Base-by-base conservation (phyloP, 257 asterid genomes). In the Capsicum rhomboideum region DNA sequence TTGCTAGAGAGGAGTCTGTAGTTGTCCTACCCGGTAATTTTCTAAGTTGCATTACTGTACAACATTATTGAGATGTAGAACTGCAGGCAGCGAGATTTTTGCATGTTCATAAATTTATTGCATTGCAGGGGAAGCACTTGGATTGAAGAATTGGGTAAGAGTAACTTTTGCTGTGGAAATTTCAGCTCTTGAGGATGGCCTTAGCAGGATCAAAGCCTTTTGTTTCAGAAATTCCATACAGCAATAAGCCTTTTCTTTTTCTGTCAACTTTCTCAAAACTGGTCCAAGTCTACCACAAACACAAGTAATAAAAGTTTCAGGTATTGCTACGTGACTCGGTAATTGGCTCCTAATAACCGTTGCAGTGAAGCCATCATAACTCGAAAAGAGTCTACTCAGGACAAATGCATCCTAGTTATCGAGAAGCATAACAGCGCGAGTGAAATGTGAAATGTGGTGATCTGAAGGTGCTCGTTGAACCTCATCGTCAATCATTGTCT, bases 1-100 rank as follows among this genome's bases (percentile, higher is more conserved):
- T 94, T 13, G 94, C 94, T 34, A 86, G 82, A 42, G 97, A 94
- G 91, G 96, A 94, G 86, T 89, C 95, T 2, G 92, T 89, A 46
- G 13, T 92, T 44, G 72, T 89, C 80, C 81, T 93, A 82, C 98
- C 98, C 79, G 98, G 98, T 94, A 78, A 82, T 23, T 53, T 9
- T 8, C 9, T 29, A 37, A 17, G 63, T 50, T 75, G 81, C 59
- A 26, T 50, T 50, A 26, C 81, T 26, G 23, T 75, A 9, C 26
- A 50, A 75, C 28, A 16, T 75, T 2, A 50, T 69, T 21, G 37
- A 75, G 56, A 75, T 0, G 59, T 8, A 75, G 80, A 46, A 29
- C 71, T 28, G 34, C 40, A 28, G 40, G 71, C 71, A 26, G 18
- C n/a, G 50, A 9, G 20, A 7, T 14, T 28, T 46, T 6, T 42